Evolutionary conservation across 768 basidiomycete genomes (phyloP), one percentile per base, ranked within the genome.

Genomic region (Hydnomerulius pinastri): DNA sequence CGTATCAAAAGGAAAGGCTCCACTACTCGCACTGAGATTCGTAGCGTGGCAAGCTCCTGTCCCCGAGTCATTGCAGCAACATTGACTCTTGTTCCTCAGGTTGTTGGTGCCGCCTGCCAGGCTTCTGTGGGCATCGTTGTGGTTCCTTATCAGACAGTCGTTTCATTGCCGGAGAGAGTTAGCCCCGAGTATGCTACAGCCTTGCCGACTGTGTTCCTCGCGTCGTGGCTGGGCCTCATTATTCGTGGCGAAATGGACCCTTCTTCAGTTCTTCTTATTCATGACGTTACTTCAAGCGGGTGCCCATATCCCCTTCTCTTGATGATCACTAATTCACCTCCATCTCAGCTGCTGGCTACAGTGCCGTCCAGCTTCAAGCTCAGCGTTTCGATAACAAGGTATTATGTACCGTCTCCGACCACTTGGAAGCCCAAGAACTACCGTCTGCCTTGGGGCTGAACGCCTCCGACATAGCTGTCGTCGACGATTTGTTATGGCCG

Each of bases 221-320:
- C 65, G 3, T 50, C 65, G 10, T 67, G 65, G 65, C 56, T 63
- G 12, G 66, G 66, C 32, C 52, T 67, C 23, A 53, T 60, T 12
- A 38, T 33, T 2, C 56, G 56, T 21, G 59, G 50, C 32, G 44
- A 49, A 8, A 51, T 67, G 30, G 51, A 51, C 0, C 30, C 62
- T 3, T 52, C 54, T 45, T 67, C 65, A 9, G 51, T 52, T 3
- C 48, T 67, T 20, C 58, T 67, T 6, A 43, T 67, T 17, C 65
- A 67, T 15, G 61, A 66, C 39, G 66, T 55, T 12, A 23, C 53
- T 27, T 66, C 65, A 48, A 55, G 65, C 67, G 46, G n/a, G 27
- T 20, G 8, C 12, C 4, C 30, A n/a, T 4, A 3, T 17, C 3
- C n/a, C 4, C 10, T 17, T 7, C 28, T 20, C 24, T 3, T 17